Conservation (phyloP, 192 early-diverging fungal species). For the Neocallimastix lanati region DNA sequence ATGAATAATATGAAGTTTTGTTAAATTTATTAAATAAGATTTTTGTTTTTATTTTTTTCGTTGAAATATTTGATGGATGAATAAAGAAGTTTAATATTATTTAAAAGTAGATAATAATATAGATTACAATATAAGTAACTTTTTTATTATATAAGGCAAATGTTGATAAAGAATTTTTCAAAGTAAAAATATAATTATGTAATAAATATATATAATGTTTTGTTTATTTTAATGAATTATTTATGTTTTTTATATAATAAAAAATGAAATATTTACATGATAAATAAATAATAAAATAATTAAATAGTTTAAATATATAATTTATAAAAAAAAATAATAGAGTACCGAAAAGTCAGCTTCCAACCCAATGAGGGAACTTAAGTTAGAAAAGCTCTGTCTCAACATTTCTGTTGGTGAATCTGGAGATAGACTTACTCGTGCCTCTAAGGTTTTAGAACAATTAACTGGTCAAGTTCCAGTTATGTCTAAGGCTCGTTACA, state of each 20-base stretch:
- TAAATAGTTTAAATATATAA: background rate
- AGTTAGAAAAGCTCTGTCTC: slow-evolving; percentile 99
- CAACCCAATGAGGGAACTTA: slow-evolving; percentile 93
- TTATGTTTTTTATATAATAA: background rate
- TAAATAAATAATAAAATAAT: background rate
- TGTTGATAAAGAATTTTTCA: no score
- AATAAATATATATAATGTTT: no score
- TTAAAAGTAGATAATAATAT: no score
- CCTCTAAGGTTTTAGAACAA: slow-evolving; percentile 99
- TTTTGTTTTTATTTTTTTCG: no score
- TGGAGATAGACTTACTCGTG: slow-evolving; percentile 98
- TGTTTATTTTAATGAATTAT: no score
- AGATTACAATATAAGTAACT: no score
- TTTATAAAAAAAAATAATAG: background rate
- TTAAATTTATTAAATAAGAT: no score
- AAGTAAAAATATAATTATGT: no score
- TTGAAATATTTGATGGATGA: no score
- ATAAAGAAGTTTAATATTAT: no score
- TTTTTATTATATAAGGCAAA: no score
- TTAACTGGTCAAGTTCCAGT: slow-evolving; percentile 97
- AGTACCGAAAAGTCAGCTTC: slow-evolving; percentile 12
- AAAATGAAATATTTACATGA: background rate
- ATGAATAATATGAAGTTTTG: background rate
- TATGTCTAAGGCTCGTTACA: slow-evolving; percentile 99
- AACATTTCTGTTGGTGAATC: slow-evolving; percentile 99